Base-by-base conservation (phyloP, 2,329 filamentous ascomycete species). In the Claviceps capensis region DNA sequence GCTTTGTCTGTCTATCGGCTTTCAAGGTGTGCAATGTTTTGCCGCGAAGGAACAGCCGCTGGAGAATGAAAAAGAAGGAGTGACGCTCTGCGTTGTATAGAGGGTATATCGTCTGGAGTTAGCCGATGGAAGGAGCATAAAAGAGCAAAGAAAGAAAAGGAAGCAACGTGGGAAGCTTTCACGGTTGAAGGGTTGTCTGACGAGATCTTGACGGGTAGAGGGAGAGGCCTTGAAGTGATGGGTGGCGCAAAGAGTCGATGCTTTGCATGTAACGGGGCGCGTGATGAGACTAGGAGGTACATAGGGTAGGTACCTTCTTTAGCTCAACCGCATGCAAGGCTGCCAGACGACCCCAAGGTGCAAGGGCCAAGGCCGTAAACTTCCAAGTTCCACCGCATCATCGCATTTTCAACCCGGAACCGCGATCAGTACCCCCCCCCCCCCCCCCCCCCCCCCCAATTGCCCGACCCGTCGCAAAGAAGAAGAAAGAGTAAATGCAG, bases 261-360 rank as follows among this genome's bases (percentile, higher is more conserved):
- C 9, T 16, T 5, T 53, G 52, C 38, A 53, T 11, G 2, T 48
- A 53, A 51, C 48, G 52, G 51, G 51, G 51, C 37, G 14, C 8
- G 11, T 5, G n/a, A 8, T 36, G 42, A 52, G 30, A 34, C 30
- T 11, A 30, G 26, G 26, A 6, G 26, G 26, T 22, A 22, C 22
- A 22, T 22, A 4, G 22, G 22, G 4, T 23, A 23, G 23, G 23
- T 23, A 23, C 23, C 4, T 34, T 11, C 30, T 9, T 49, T 30
- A 46, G 47, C 49, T 51, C 19, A 19, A 19, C 19, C 14, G 49
- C 5, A 22, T 53, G 53, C 48, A 54, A 53, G 50, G 53, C 50
- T 50, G 6, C 5, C 23, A 34, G 16, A 19, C 23, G 11, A 19
- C 22, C 14, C 16, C 14, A 11, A 36, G 9, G 30, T 30, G 2